Percentiles rank a stretch among this genome's conserved stretches.
These are phyloP conservation scores for Leucosporidium creatinivorum DNA, from an alignment of 768 basidiomycete genomes.

Conservation along the genomic window DNA sequence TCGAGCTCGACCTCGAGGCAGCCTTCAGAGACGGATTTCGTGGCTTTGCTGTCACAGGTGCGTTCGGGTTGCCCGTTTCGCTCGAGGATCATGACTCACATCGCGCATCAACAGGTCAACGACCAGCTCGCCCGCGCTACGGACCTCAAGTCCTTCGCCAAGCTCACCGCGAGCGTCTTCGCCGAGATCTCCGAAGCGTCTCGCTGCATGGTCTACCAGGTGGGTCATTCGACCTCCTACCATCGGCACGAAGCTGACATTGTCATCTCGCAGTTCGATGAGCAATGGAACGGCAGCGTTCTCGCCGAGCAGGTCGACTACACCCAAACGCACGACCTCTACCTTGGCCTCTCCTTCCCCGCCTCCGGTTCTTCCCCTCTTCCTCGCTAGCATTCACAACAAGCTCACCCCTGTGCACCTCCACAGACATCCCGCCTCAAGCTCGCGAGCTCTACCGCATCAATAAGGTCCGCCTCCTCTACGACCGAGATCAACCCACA, in stretches of 20 bases:
- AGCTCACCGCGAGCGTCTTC: conserved; percentile 60
- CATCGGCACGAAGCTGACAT: too few relatives aligned
- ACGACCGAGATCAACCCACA: conserved; percentile 63
- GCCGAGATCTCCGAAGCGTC: conserved; percentile 77
- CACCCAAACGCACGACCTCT: conserved; percentile 64
- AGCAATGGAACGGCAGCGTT: conserved; percentile 42
- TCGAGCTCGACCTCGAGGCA: too few relatives aligned
- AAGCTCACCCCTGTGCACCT: conserved; percentile 30
- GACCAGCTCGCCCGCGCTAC: conserved; percentile 64
- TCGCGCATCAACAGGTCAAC: conserved; percentile 61
- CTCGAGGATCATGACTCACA: too few relatives aligned
- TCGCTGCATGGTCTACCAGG: conserved; percentile 70
- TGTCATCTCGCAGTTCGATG: conserved; percentile 36
- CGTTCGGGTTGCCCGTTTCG: too few relatives aligned
- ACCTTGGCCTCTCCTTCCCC: conserved; percentile 46
- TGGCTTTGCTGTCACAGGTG: conserved; percentile 57
- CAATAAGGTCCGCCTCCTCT: conserved; percentile 71
- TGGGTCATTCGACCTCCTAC: too few relatives aligned
- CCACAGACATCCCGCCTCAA: conserved; percentile 47
- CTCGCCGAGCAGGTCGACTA: conserved; percentile 75
- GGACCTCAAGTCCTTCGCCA: conserved; percentile 59
- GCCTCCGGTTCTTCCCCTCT: conserved; percentile 29
- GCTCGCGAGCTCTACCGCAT: conserved; percentile 62
- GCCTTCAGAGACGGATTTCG: conserved; percentile 61
- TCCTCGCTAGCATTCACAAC: conserved; percentile 21